A percentile compares a stretch with the other conserved stretches of the same genome.
These are phyloP conservation scores for Spencermartinsiella ligniputridi DNA, from an alignment of 1,139 yeast genomes.

Conservation along the genomic window DNA sequence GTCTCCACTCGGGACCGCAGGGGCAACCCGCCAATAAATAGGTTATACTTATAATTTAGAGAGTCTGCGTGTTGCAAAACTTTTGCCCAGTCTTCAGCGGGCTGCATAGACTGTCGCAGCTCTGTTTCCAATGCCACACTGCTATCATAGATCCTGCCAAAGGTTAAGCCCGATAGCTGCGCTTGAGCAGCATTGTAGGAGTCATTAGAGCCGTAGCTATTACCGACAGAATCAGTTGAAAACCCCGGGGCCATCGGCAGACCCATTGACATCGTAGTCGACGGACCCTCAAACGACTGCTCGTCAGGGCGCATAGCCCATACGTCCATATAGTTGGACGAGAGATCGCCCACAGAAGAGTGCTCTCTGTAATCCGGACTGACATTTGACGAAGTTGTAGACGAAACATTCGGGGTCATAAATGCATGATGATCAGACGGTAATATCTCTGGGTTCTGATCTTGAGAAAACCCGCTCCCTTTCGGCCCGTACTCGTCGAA, in stretches of 20 bases:
- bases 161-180: conserved; percentile 16
- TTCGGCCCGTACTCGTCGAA: conserved; percentile 10
- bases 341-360: background rate
- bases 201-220: conserved; percentile 1
- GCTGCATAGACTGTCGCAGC: conserved; percentile 1
- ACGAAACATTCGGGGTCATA: background rate
- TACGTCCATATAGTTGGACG: background rate
- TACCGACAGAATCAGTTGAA: background rate
- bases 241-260: background rate
- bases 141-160: conserved; percentile 16
- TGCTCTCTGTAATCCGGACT: background rate
- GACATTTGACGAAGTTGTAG: background rate
- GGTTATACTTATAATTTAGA: conserved; percentile 44
- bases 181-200: conserved; percentile 19
- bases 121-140: conserved; percentile 1
- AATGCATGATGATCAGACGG: background rate
- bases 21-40: conserved; percentile 63
- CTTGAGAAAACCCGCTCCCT: conserved; percentile 5
- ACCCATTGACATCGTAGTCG: background rate
- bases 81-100: conserved; percentile 9
- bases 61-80: conserved; percentile 3
- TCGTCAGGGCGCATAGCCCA: background rate
- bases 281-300: background rate
- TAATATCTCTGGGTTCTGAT: background rate
- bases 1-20: conserved; percentile 87